A percentile compares a stretch with the other conserved stretches of the same genome.
These are phyloP conservation scores for Nemania bipapillata DNA, from an alignment of 2,329 filamentous ascomycete genomes.

Conservation along the genomic window DNA sequence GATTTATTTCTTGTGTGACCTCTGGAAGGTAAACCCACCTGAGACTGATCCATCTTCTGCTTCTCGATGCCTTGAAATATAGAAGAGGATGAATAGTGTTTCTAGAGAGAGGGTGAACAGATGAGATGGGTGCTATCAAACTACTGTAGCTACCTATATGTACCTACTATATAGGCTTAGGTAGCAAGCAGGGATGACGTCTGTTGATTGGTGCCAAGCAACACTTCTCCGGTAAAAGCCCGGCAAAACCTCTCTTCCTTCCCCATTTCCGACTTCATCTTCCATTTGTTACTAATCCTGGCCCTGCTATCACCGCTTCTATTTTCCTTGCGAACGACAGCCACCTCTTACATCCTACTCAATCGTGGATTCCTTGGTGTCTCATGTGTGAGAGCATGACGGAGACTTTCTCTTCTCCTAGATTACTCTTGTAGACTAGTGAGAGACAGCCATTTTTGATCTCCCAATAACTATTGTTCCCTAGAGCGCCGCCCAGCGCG, in stretches of 20 bases:
- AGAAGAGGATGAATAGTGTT: background rate
- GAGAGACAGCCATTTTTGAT: slow-evolving; percentile 28
- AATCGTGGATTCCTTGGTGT: slow-evolving; percentile 28
- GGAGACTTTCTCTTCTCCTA: slow-evolving; percentile 12
- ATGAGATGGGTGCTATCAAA: background rate
- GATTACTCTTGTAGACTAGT: slow-evolving; percentile 5
- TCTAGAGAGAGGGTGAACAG: background rate
- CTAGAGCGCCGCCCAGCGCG: slow-evolving; percentile 16
- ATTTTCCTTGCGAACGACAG: background rate
- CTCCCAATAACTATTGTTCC: slow-evolving; percentile 22
- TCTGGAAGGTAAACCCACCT: slow-evolving; percentile 31
- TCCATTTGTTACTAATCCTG: background rate
- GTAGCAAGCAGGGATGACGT: slow-evolving; percentile 27
- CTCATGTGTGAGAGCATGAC: slow-evolving; percentile 14
- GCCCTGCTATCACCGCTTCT: background rate
- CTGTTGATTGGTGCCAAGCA: slow-evolving; percentile 20
- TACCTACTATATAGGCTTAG: no score
- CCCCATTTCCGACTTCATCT: slow-evolving; percentile 28
- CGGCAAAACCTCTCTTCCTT: slow-evolving; percentile 33
- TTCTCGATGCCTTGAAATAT: background rate
- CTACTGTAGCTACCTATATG: no score
- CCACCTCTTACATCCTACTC: background rate
- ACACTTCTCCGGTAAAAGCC: slow-evolving; percentile 27
- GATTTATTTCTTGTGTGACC: slow-evolving; percentile 49
- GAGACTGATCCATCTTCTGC: slow-evolving; percentile 42